A percentile compares a stretch with the other conserved stretches of the same genome.
Conservation (phyloP, 257 asterid genomes). For the Lantana camara region DNA sequence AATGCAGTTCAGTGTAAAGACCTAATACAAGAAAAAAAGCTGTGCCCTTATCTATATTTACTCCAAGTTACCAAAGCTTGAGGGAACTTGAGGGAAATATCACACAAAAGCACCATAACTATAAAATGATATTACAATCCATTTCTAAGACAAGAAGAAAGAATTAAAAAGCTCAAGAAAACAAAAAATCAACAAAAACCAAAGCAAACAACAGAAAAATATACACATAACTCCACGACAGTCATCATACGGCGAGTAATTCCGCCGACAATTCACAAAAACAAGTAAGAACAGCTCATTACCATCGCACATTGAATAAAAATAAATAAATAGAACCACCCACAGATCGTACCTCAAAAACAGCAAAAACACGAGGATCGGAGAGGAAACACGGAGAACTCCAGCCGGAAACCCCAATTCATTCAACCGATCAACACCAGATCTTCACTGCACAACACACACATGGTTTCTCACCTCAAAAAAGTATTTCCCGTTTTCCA, state of each 20-base stretch:
- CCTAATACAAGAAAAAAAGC: not conserved
- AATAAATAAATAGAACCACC: not conserved
- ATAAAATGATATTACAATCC: not conserved
- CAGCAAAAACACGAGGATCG: conserved; percentile 19
- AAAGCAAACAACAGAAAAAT: not conserved
- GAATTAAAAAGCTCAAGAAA: not conserved
- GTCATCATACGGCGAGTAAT: not conserved
- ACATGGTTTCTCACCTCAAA: not conserved
- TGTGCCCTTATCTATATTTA: not conserved
- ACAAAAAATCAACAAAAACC: not conserved
- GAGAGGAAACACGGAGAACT: conserved; percentile 18
- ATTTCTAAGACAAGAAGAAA: not conserved
- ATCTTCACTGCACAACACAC: conserved; percentile 16
- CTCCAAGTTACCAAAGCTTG: not conserved
- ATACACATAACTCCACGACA: not conserved
- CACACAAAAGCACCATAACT: not conserved
- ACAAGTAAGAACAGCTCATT: not conserved
- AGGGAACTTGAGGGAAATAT: not conserved
- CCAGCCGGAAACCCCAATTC: conserved; percentile 1
- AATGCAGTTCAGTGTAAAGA: not conserved
- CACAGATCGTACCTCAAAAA: conserved; percentile 25
- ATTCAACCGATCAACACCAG: conserved; percentile 30
- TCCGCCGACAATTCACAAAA: conserved; percentile 35
- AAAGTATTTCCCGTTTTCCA: not conserved
- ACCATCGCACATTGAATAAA: conserved; percentile 25